A percentile compares a stretch with the other conserved stretches of the same genome.
Evolutionary conservation across 2,329 filamentous ascomycete genomes (phyloP).

Genomic region (Fusarium pseudograminearum): DNA sequence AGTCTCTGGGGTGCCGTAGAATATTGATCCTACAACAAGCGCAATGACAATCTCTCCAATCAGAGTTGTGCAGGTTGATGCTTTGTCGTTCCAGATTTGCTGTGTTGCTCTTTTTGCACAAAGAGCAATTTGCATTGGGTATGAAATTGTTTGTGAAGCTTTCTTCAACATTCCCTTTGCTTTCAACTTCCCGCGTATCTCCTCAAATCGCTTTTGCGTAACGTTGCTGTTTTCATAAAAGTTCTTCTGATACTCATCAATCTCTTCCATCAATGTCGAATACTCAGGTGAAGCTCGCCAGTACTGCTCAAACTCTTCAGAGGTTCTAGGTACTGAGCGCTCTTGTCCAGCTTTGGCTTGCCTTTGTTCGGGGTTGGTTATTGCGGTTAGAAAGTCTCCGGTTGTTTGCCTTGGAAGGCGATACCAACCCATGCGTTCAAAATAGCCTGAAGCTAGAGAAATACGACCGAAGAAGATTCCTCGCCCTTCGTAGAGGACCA

Average conservation of each 20-base stretch:
- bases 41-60: slow-evolving; percentile 60
- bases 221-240: slow-evolving; percentile 55
- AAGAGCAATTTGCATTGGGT: slow-evolving; percentile 66
- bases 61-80: slow-evolving; percentile 53
- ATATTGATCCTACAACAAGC: slow-evolving; percentile 71
- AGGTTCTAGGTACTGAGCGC: slow-evolving; percentile 70
- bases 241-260: slow-evolving; percentile 62
- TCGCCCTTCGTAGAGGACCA: slow-evolving; percentile 80
- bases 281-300: slow-evolving; percentile 62
- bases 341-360: slow-evolving; percentile 68
- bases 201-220: slow-evolving; percentile 59
- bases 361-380: slow-evolving; percentile 74
- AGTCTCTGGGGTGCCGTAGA: slow-evolving; percentile 63
- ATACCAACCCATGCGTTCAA: slow-evolving; percentile 75
- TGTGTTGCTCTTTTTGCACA: slow-evolving; percentile 64
- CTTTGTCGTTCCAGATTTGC: slow-evolving; percentile 64
- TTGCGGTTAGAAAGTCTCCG: slow-evolving; percentile 75
- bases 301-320: slow-evolving; percentile 73
- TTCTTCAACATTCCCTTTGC: slow-evolving; percentile 4
- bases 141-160: slow-evolving; percentile 53
- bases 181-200: slow-evolving; percentile 56
- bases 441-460: slow-evolving; percentile 70
- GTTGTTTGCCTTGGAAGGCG: slow-evolving; percentile 76
- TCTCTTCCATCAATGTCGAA: slow-evolving; percentile 58
- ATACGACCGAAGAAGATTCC: slow-evolving; percentile 81